Evolutionary conservation across 2,329 filamentous ascomycete genomes (phyloP).

Genomic region (Monosporascus sp.): DNA sequence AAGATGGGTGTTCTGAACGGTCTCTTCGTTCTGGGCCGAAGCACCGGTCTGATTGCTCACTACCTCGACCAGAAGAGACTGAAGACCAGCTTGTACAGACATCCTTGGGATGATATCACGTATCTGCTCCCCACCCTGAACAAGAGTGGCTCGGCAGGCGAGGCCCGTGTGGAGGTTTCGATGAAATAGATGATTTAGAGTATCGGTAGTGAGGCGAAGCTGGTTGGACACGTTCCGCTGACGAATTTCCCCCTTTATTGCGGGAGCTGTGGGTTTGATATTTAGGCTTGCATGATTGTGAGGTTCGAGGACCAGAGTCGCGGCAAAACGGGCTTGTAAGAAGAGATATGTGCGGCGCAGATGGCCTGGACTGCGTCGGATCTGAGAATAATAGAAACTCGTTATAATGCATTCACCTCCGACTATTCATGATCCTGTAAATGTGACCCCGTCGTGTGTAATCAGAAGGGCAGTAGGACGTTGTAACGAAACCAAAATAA

Average conservation of each 20-base stretch:
- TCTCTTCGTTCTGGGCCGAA: slow-evolving; percentile 94
- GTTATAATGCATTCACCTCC: slow-evolving; percentile 2
- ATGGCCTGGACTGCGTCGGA: slow-evolving; percentile 11
- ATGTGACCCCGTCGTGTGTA: not conserved
- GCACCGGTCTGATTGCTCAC: slow-evolving; percentile 98
- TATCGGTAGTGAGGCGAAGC: not conserved
- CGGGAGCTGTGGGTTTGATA: slow-evolving; percentile 6
- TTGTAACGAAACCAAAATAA: too few species aligned
- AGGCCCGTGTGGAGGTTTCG: slow-evolving; percentile 82
- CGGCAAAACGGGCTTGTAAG: slow-evolving; percentile 13
- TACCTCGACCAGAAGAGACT: slow-evolving; percentile 99
- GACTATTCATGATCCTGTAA: not conserved
- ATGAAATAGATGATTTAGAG: slow-evolving; percentile 50
- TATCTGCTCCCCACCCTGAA: slow-evolving; percentile 81
- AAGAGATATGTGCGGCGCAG: slow-evolving; percentile 14
- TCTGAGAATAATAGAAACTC: slow-evolving; percentile 18
- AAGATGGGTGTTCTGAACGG: slow-evolving; percentile 99
- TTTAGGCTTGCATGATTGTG: slow-evolving; percentile 7
- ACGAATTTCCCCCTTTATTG: not conserved
- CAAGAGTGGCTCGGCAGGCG: slow-evolving; percentile 65
- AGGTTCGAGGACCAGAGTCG: slow-evolving; percentile 10
- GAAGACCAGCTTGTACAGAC: slow-evolving; percentile 95
- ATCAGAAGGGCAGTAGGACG: too few species aligned
- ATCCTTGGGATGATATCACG: slow-evolving; percentile 98
- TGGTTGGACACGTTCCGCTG: not conserved